Conservation (phyloP, 805 yeast species). For the Candida caryicola region DNA sequence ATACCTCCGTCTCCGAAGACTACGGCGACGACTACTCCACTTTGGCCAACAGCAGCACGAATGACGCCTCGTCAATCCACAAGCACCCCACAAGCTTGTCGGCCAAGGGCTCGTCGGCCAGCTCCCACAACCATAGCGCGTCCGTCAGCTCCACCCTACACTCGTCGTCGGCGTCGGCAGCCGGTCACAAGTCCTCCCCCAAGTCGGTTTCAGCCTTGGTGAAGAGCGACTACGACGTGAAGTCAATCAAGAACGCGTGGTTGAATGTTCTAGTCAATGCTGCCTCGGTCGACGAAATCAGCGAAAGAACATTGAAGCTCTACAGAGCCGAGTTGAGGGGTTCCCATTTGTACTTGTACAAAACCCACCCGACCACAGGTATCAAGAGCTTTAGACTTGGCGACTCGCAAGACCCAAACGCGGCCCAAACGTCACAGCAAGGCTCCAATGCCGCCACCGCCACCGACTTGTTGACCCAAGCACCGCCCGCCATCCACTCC, state of each 20-base stretch:
- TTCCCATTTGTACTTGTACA: conserved; percentile 59
- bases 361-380: conserved; percentile 49
- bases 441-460: background rate
- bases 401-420: conserved; percentile 3
- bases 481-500: background rate
- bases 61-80: conserved; percentile 4
- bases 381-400: conserved; percentile 29
- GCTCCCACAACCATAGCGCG: conserved; percentile 4
- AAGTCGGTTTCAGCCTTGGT: conserved; percentile 19
- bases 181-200: background rate
- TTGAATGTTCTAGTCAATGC: conserved; percentile 36
- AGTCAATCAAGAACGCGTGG: conserved; percentile 34
- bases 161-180: conserved; percentile 1
- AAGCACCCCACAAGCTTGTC: background rate
- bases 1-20: conserved; percentile 6
- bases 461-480: conserved; percentile 1
- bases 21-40: conserved; percentile 11
- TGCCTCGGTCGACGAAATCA: conserved; percentile 28
- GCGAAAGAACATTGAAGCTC: conserved; percentile 42
- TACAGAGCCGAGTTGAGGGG: conserved; percentile 71
- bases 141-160: conserved; percentile 6
- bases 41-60: conserved; percentile 5
- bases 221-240: conserved; percentile 31
- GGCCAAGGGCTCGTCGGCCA: background rate
- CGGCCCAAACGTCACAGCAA: background rate